These are phyloP conservation scores for Orbilia blumenaviensis DNA, from an alignment of 2,329 filamentous ascomycete species.

Conservation along the genomic window DNA sequence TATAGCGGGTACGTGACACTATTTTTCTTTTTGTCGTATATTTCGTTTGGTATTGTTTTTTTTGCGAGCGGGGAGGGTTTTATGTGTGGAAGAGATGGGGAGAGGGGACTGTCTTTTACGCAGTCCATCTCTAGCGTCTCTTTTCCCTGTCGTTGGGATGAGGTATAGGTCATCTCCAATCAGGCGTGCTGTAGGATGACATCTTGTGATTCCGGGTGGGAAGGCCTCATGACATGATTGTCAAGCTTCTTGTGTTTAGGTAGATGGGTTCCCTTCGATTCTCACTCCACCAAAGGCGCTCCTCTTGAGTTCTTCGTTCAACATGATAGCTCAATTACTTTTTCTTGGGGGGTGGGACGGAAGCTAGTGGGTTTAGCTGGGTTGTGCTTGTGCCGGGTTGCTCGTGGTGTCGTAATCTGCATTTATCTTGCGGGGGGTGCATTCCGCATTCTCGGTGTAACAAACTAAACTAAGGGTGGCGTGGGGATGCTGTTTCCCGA, in stretches of 20 bases:
- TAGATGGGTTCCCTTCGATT: conserved; percentile 13
- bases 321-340: conserved; percentile 49
- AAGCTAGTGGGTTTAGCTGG: conserved; percentile 8
- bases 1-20: conserved; percentile 44
- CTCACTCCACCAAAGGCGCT: not conserved
- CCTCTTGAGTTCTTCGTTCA: conserved; percentile 32
- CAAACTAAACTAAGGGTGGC: conserved; percentile 9
- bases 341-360: not conserved
- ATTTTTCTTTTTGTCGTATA: conserved; percentile 30
- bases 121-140: conserved; percentile 1
- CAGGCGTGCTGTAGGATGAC: conserved; percentile 24
- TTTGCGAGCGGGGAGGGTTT: too few species aligned
- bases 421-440: conserved; percentile 39
- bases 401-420: conserved; percentile 42
- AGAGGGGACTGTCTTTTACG: conserved; percentile 1
- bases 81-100: conserved; percentile 13
- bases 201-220: conserved; percentile 2
- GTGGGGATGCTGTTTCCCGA: conserved; percentile 12
- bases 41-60: not conserved
- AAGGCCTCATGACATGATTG: conserved; percentile 44
- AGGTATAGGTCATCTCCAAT: conserved; percentile 32
- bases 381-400: not conserved
- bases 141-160: conserved; percentile 23
- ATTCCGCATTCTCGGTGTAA: conserved; percentile 42
- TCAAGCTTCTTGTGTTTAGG: conserved; percentile 26